A percentile compares a stretch with the other conserved stretches of the same genome.
Evolutionary conservation across 2,329 filamentous ascomycete genomes (phyloP).

Genomic region (Exophiala bonariae): DNA sequence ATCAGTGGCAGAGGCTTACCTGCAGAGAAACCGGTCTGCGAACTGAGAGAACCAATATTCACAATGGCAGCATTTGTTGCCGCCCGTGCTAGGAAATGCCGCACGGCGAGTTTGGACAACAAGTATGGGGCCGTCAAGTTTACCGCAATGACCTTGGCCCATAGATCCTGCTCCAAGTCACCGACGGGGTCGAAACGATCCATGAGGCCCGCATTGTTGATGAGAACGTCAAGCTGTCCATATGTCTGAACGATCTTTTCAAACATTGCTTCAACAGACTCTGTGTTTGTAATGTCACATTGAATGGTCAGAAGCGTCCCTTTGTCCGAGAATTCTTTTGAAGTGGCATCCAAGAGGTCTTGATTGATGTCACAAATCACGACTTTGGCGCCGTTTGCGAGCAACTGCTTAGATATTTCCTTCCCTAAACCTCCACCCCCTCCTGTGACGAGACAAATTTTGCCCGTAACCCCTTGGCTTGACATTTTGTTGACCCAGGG

Average conservation of each 20-base stretch:
- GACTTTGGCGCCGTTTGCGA: background rate
- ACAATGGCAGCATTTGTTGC: background rate
- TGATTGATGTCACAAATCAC: background rate
- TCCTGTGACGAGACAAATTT: background rate
- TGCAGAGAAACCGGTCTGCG: background rate
- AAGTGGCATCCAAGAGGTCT: background rate
- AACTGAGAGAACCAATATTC: background rate
- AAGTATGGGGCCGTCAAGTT: constrained; percentile 1
- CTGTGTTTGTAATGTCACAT: constrained; percentile 33
- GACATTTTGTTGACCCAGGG: background rate
- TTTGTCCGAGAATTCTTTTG: background rate
- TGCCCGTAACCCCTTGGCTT: background rate
- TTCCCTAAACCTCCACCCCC: background rate
- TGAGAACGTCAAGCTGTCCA: constrained; percentile 32
- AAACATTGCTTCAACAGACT: constrained; percentile 30
- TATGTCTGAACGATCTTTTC: constrained; percentile 27
- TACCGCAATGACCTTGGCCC: background rate
- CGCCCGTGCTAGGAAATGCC: background rate
- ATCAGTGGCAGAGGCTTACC: too few relatives aligned
- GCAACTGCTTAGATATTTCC: background rate
- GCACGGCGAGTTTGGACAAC: background rate
- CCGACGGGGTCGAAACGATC: background rate
- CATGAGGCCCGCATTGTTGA: constrained; percentile 34
- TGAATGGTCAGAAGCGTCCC: constrained; percentile 29
- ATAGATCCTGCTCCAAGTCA: background rate